These are phyloP conservation scores for Paratinospora sagittata DNA, from an alignment of 164 flowering plant genomes.

Conservation along the genomic window DNA sequence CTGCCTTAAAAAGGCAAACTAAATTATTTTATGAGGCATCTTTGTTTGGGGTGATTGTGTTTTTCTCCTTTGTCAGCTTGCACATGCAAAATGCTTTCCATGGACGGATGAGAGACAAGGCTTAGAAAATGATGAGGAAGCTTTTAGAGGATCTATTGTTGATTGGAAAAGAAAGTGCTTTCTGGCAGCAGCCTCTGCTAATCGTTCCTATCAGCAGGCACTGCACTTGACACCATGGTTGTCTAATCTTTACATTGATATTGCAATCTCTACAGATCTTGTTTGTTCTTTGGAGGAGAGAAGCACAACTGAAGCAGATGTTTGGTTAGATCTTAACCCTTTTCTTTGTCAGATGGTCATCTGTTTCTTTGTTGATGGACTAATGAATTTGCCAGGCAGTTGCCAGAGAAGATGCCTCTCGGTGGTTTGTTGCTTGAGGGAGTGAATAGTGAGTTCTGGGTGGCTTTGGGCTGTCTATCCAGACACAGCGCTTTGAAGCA, in stretches of 20 bases:
- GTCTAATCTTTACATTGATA: constrained; percentile 68
- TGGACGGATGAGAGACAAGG: constrained; percentile 46
- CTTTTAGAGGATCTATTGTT: constrained; percentile 45
- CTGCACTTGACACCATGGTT: constrained; percentile 91
- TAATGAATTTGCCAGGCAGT: constrained; percentile 50
- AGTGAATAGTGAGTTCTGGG: constrained; percentile 75
- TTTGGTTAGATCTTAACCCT: constrained; percentile 41
- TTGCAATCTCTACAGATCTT: constrained; percentile 66
- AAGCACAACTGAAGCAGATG: constrained; percentile 20
- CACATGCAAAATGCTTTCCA: constrained; percentile 73
- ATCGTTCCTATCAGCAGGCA: constrained; percentile 74
- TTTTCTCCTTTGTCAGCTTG: constrained; percentile 37
- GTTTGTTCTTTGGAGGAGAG: constrained; percentile 34
- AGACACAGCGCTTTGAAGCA: constrained; percentile 52
- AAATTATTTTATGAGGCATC: too few species aligned
- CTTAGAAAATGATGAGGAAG: constrained; percentile 29
- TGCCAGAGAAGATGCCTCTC: constrained; percentile 81
- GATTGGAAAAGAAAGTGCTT: constrained; percentile 56
- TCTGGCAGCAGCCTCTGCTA: constrained; percentile 53
- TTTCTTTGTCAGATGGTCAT: neutral
- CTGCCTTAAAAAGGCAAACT: too few species aligned
- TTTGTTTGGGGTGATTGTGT: neutral
- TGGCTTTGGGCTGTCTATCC: constrained; percentile 75
- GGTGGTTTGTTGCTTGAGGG: constrained; percentile 84
- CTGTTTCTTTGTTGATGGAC: constrained; percentile 6